Conservation (phyloP, 129 eudicot genomes). For the Flaveria ramosissima region DNA sequence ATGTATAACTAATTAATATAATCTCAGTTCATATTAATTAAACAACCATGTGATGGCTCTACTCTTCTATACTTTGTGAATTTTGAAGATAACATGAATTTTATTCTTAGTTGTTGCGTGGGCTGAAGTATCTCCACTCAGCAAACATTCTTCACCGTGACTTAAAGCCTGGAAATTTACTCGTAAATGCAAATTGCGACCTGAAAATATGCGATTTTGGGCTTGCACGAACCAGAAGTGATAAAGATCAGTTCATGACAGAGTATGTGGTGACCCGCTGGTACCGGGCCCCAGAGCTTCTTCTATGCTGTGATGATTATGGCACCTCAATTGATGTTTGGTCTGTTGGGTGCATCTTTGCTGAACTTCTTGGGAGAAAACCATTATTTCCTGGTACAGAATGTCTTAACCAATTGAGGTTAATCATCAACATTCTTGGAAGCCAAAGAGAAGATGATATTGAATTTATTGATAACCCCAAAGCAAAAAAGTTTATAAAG, state of each 20-base stretch:
- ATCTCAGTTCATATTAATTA: neutral
- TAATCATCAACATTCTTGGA: constrained; percentile 68
- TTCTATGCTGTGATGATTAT: constrained; percentile 78
- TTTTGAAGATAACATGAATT: constrained; percentile 16
- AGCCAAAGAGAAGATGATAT: constrained; percentile 70
- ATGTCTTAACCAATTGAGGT: constrained; percentile 69
- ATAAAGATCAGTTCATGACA: constrained; percentile 69
- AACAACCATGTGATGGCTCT: neutral
- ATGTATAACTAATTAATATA: neutral
- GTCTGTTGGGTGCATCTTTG: constrained; percentile 89
- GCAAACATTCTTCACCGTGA: constrained; percentile 82
- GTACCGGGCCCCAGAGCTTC: constrained; percentile 87
- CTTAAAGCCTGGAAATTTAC: constrained; percentile 71
- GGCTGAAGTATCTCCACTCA: constrained; percentile 71
- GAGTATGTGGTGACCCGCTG: constrained; percentile 78
- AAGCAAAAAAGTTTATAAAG: constrained; percentile 63
- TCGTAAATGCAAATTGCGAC: constrained; percentile 69
- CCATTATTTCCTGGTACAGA: constrained; percentile 83
- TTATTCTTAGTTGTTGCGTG: constrained; percentile 62
- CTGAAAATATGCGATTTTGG: constrained; percentile 74
- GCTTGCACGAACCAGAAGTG: constrained; percentile 64
- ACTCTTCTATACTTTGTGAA: neutral
- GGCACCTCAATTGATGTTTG: constrained; percentile 82
- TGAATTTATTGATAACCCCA: constrained; percentile 75
- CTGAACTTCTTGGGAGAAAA: constrained; percentile 79